A percentile compares a stretch with the other conserved stretches of the same genome.
phyloP scores from a whole-genome alignment of 345 rosid genomes.

The Lumnitzera racemosa region DNA sequence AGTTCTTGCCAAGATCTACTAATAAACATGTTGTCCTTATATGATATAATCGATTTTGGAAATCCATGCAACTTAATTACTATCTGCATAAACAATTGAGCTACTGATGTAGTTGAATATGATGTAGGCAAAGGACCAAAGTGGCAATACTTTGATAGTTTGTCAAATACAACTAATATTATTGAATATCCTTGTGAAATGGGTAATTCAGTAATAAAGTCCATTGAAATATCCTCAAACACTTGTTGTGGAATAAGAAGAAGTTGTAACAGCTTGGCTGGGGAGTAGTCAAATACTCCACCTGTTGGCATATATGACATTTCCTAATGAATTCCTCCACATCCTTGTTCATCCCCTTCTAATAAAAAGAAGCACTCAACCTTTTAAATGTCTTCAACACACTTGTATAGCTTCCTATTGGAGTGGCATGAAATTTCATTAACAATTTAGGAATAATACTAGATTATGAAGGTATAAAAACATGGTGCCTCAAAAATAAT shows the following conservation, averaged over 20 bases:
- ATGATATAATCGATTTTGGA: neutral
- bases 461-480: no score
- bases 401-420: no score
- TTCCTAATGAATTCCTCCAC: no score
- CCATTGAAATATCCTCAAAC: neutral
- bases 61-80: neutral
- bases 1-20: neutral
- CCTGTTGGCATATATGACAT: no score
- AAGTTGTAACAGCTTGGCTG: neutral
- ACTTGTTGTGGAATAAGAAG: neutral
- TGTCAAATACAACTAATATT: neutral
- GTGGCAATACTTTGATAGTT: neutral
- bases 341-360: no score
- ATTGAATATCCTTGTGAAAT: neutral
- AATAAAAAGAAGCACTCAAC: no score
- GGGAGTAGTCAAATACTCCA: no score
- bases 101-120: neutral
- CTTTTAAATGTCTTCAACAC: no score
- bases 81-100: neutral
- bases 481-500: no score
- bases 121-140: neutral
- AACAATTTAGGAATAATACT: no score
- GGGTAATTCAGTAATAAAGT: neutral
- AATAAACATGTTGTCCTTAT: neutral
- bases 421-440: no score